A percentile compares a stretch with the other conserved stretches of the same genome.
These are phyloP conservation scores for Sarcocystis neurona DNA, from an alignment of 169 alveolate genomes.

Conservation along the genomic window DNA sequence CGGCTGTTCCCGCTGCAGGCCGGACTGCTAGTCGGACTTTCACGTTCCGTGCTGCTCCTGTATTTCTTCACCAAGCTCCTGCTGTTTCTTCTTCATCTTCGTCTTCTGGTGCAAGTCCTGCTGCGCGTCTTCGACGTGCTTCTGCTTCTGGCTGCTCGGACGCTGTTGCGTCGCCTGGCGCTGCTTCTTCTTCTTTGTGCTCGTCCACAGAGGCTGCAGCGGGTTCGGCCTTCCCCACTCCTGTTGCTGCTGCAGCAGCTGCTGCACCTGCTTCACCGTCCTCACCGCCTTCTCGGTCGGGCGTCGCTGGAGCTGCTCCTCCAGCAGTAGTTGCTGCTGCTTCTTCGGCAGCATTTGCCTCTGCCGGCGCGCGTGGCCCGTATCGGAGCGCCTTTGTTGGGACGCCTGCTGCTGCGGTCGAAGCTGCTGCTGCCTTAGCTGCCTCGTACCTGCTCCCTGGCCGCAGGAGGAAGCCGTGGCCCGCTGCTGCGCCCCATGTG, in stretches of 20 bases:
- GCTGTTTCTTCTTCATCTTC: neutral
- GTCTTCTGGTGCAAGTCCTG: neutral
- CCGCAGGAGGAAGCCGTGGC: no score
- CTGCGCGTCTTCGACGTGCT: neutral
- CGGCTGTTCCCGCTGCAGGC: constrained; percentile 22
- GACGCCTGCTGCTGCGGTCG: no score
- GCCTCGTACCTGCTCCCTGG: no score
- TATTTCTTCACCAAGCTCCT: no score
- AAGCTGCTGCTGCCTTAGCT: no score
- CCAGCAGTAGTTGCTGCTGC: constrained; percentile 36
- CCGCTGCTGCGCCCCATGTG: no score
- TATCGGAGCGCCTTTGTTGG: no score
- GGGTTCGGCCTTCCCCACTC: neutral
- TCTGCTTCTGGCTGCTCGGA: neutral
- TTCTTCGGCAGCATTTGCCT: no score
- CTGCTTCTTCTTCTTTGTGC: constrained; percentile 10
- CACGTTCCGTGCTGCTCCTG: no score
- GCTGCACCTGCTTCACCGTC: neutral
- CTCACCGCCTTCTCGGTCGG: neutral
- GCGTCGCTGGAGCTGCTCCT: constrained; percentile 3
- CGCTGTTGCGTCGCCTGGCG: constrained; percentile 27
- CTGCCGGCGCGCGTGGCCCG: no score
- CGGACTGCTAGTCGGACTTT: neutral
- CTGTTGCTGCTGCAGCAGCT: constrained; percentile 27
- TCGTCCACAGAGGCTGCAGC: neutral